Conservation (phyloP, 352 stramenopile genomes). For the Globisporangium nunn region DNA sequence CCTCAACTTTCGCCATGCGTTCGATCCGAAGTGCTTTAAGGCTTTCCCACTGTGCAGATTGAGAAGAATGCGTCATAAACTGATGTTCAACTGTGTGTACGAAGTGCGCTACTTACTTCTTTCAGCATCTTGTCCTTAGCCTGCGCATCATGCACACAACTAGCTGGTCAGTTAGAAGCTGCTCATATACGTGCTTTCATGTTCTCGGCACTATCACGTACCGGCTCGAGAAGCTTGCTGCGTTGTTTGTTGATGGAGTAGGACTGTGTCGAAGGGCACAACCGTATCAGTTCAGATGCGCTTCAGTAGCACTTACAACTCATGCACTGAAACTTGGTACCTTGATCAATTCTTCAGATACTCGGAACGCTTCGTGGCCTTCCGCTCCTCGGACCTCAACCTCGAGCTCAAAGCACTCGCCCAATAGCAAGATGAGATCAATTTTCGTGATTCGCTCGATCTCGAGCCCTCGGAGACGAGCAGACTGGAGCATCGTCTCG, state of each 20-base stretch:
- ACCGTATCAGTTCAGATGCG: neutral
- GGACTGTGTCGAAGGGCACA: slow-evolving; percentile 12
- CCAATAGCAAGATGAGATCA: slow-evolving; percentile 72
- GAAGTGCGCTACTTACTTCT: slow-evolving; percentile 12
- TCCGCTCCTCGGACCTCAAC: slow-evolving; percentile 34
- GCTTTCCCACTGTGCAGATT: slow-evolving; percentile 33
- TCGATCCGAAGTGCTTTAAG: slow-evolving; percentile 29
- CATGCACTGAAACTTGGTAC: slow-evolving; percentile 7
- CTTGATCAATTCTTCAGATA: slow-evolving; percentile 33
- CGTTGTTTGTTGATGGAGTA: slow-evolving; percentile 25
- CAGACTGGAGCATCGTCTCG: slow-evolving; percentile 61
- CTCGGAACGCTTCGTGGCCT: slow-evolving; percentile 37
- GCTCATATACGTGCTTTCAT: no score
- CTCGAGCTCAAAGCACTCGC: slow-evolving; percentile 85
- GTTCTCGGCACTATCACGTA: slow-evolving; percentile 1
- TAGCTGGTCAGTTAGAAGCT: no score
- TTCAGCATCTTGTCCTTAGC: slow-evolving; percentile 33
- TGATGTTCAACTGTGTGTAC: neutral
- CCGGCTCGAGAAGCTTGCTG: slow-evolving; percentile 20
- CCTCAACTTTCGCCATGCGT: slow-evolving; percentile 21
- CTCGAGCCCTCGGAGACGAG: slow-evolving; percentile 59
- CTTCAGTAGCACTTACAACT: neutral
- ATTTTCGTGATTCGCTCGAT: slow-evolving; percentile 82
- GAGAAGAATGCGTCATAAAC: neutral
- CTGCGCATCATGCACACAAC: slow-evolving; percentile 5